Evolutionary conservation across 768 basidiomycete genomes (phyloP), one percentile per base, ranked within the genome.

Genomic region (Auriculariales sp.): DNA sequence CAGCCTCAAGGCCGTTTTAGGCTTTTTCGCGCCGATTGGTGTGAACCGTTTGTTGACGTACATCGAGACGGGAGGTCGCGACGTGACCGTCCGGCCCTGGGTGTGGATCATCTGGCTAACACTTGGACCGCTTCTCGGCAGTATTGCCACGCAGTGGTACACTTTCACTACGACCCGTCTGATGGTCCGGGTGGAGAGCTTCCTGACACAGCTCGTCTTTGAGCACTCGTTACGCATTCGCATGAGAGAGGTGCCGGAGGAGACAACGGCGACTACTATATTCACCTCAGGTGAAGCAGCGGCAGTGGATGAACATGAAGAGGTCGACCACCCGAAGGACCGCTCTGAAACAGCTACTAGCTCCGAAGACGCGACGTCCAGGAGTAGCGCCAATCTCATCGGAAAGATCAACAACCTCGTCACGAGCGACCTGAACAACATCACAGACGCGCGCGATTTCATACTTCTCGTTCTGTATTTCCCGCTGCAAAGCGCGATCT

Each of bases 331-430:
- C 6, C 46, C n/a, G n/a, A n/a, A n/a, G 14, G 42, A 47, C 11
- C 29, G 44, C 34, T 33, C 30, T n/a, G 31, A 17, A 30, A 30
- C 55, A 7, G n/a, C 29, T 22, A 31, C 29, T 27, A 25, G 47
- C 14, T 42, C 28, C 24, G n/a, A n/a, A n/a, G 56, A 53, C 50
- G 53, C 53, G 48, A 47, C 50, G 56, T 53, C 60, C 46, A 52
- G 58, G 33, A 64, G 63, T 39, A 59, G 63, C 11, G 65, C 64
- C 7, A 79, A 81, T 57, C 62, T 84, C 19, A 73, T 78, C 31
- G 85, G 87, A 10, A 83, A 77, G 59, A 79, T 89, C 59, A 88
- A 82, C 60, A 88, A 85, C 49, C 64, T 87, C 4, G 74, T 84
- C 29, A 78, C 83, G 7, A 78, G 79, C 1, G 85, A 89, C 61